Evolutionary conservation across 805 yeast species (phyloP).

Genomic region (Sungouiella blattae): DNA sequence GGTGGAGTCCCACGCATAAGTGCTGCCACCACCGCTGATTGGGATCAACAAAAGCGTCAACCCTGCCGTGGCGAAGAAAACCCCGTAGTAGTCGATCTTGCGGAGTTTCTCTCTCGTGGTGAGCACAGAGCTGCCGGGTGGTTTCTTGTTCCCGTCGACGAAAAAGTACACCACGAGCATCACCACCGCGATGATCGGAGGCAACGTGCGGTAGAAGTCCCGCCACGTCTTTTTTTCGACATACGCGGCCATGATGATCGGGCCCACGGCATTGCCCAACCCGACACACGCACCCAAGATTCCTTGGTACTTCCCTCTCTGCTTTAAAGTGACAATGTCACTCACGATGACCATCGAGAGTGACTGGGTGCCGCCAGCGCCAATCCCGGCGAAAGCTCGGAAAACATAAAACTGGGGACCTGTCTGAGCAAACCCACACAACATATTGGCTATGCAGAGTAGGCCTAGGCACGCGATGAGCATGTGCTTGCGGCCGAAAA

Average conservation of each 20-base stretch:
- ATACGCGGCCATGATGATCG: constrained; percentile 52
- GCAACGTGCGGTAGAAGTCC: constrained; percentile 46
- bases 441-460: constrained; percentile 44
- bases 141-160: constrained; percentile 33
- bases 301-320: constrained; percentile 54
- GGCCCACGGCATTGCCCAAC: constrained; percentile 52
- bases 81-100: constrained; percentile 53
- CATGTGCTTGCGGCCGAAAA: constrained; percentile 51
- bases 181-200: constrained; percentile 39
- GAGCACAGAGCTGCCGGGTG: constrained; percentile 24
- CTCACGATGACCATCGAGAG: constrained; percentile 50
- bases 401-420: constrained; percentile 46
- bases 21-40: constrained; percentile 58
- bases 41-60: constrained; percentile 53
- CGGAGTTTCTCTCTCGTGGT: constrained; percentile 33
- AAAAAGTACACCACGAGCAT: constrained; percentile 27
- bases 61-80: constrained; percentile 45
- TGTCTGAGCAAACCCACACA: constrained; percentile 38
- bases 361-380: constrained; percentile 55
- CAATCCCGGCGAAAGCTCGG: constrained; percentile 57
- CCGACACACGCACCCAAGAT: constrained; percentile 51
- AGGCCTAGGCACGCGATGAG: constrained; percentile 42
- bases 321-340: constrained; percentile 52
- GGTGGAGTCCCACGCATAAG: constrained; percentile 51
- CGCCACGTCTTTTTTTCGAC: constrained; percentile 48